Conservation (phyloP, 2,329 filamentous ascomycete species). For the Pestalotiopsis sp. region DNA sequence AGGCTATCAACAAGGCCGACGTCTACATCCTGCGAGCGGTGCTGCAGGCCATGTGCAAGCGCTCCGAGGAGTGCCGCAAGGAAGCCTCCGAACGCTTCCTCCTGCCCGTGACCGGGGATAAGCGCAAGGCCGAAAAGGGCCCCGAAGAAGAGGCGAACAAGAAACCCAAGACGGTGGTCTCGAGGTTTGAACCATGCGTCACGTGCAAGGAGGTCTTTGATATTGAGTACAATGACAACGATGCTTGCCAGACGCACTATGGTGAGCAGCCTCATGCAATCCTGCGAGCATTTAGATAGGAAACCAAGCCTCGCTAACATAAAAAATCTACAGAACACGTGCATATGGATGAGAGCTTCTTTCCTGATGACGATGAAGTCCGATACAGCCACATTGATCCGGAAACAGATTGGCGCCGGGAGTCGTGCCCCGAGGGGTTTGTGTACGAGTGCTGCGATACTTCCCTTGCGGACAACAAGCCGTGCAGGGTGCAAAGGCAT, state of each 20-base stretch:
- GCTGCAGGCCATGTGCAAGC: conserved; percentile 7
- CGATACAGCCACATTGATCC: neutral
- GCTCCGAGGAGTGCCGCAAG: conserved; percentile 4
- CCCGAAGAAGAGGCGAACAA: neutral
- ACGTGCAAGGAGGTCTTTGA: conserved; percentile 10
- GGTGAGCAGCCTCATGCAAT: neutral
- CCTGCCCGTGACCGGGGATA: neutral
- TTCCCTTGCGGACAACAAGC: neutral
- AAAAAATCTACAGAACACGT: neutral
- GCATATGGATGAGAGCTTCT: neutral
- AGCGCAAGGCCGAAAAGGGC: neutral
- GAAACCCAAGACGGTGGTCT: conserved; percentile 1
- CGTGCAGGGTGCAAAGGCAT: neutral
- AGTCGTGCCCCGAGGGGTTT: conserved; percentile 5
- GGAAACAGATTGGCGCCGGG: conserved; percentile 10
- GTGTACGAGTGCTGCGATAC: conserved; percentile 7
- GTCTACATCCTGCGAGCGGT: neutral
- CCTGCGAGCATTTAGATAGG: neutral
- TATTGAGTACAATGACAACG: neutral
- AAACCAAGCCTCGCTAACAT: neutral
- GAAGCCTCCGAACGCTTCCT: conserved; percentile 2
- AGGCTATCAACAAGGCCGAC: conserved; percentile 9
- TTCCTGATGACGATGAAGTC: conserved; percentile 12
- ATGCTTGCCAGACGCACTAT: neutral
- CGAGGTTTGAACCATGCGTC: conserved; percentile 3